Conservation (phyloP, 805 yeast species). For the Starmera caribaea region DNA sequence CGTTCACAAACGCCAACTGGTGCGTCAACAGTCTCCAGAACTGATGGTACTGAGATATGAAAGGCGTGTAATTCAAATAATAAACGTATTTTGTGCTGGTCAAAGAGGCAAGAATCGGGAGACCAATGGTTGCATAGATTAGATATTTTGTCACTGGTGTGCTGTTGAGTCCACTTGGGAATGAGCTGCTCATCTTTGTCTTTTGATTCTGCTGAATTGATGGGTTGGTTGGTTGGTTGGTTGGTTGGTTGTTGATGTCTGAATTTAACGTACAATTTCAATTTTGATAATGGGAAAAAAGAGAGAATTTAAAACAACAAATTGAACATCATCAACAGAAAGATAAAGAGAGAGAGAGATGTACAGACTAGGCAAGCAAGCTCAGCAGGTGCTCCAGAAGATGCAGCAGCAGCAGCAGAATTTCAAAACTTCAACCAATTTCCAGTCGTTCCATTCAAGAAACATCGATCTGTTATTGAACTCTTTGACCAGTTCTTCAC, state of each 20-base stretch:
- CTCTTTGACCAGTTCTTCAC: conserved; percentile 4
- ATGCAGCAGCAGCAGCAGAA: conserved; percentile 21
- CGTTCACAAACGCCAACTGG: conserved; percentile 16
- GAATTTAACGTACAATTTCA: not conserved
- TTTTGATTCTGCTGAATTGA: not conserved
- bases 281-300: not conserved
- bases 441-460: conserved; percentile 2
- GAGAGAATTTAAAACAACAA: not conserved
- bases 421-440: conserved; percentile 15
- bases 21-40: conserved; percentile 18
- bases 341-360: conserved; percentile 2
- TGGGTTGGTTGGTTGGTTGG: not conserved
- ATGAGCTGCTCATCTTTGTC: conserved; percentile 18
- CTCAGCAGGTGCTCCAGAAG: conserved; percentile 14
- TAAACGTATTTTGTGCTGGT: conserved; percentile 26
- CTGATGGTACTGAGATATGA: conserved; percentile 22
- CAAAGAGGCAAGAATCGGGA: conserved; percentile 26
- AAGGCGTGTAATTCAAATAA: conserved; percentile 23
- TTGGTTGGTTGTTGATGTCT: not conserved
- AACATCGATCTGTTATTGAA: conserved; percentile 20
- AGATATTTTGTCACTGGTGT: conserved; percentile 25
- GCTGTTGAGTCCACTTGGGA: conserved; percentile 27
- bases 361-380: conserved; percentile 19
- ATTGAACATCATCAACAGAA: not conserved
- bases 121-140: conserved; percentile 12